These are phyloP conservation scores for Naegleria fowleri DNA, from an alignment of 208 protist genomes.

Conservation along the genomic window DNA sequence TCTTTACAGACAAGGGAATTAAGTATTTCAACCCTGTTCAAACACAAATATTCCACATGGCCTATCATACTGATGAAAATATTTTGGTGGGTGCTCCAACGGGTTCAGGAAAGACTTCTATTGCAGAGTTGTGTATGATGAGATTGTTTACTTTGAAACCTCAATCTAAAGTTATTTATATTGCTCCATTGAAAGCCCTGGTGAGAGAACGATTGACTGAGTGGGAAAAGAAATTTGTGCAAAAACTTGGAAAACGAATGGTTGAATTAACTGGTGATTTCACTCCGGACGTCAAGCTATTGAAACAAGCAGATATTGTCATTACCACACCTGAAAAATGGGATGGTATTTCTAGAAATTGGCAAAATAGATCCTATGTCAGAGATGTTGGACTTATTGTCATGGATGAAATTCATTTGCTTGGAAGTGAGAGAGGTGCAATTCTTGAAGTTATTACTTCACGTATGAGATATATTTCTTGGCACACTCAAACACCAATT, in stretches of 20 bases:
- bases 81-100: constrained; percentile 96
- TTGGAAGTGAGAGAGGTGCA: constrained; percentile 96
- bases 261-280: constrained; percentile 97
- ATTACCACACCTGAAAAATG: constrained; percentile 99
- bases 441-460: constrained; percentile 98
- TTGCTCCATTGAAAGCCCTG: constrained; percentile 98
- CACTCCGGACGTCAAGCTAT: constrained; percentile 80
- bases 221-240: constrained; percentile 82
- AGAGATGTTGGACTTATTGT: constrained; percentile 90
- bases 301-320: constrained; percentile 90
- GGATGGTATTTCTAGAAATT: constrained; percentile 97
- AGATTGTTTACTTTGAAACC: constrained; percentile 77
- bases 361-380: constrained; percentile 91
- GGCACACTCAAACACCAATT: constrained; percentile 76
- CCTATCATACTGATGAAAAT: constrained; percentile 96
- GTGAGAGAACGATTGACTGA: constrained; percentile 97
- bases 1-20: constrained; percentile 76
- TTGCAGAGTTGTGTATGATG: constrained; percentile 96
- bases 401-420: constrained; percentile 98
- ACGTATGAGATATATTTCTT: constrained; percentile 95
- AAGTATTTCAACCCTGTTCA: constrained; percentile 98
- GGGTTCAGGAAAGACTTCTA: constrained; percentile 96
- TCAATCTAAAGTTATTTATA: constrained; percentile 94
- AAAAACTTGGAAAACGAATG: constrained; percentile 77
- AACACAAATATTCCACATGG: constrained; percentile 95